Conservation (phyloP, 1,284 basidiomycete species). For the Athelia sp. region DNA sequence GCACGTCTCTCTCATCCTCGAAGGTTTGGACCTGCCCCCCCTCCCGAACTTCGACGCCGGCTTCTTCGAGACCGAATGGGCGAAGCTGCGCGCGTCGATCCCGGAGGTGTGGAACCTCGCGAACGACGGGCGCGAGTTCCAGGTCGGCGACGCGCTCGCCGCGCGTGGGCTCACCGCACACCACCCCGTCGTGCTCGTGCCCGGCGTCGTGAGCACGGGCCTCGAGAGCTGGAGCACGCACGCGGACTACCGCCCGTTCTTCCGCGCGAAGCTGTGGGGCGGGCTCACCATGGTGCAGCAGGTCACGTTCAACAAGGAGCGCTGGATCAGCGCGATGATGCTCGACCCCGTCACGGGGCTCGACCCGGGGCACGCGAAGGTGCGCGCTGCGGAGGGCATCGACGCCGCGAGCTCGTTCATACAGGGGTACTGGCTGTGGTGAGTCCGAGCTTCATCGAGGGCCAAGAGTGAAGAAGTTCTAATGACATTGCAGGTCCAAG, state of each 20-base stretch:
- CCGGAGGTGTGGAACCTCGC: constrained; percentile 80
- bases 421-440: constrained; percentile 96
- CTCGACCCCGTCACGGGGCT: constrained; percentile 91
- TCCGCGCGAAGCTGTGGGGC: constrained; percentile 86
- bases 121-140: constrained; percentile 79
- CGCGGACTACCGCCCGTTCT: constrained; percentile 74
- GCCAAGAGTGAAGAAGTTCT: too few species aligned
- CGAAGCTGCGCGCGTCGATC: constrained; percentile 53
- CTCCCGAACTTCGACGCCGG: constrained; percentile 61
- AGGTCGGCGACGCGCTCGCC: constrained; percentile 71
- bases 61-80: constrained; percentile 65
- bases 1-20: constrained; percentile 47
- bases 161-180: constrained; percentile 65
- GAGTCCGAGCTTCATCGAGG: too few species aligned
- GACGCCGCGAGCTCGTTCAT: constrained; percentile 90
- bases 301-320: constrained; percentile 79
- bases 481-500: constrained; percentile 62
- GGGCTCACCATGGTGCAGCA: constrained; percentile 84
- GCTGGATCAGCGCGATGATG: constrained; percentile 88
- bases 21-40: constrained; percentile 50
- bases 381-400: constrained; percentile 90
- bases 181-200: constrained; percentile 77
- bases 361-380: constrained; percentile 86
- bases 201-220: constrained; percentile 79
- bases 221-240: constrained; percentile 85